These are phyloP conservation scores for Boletus reticuloceps DNA, from an alignment of 768 basidiomycete species.

Conservation along the genomic window DNA sequence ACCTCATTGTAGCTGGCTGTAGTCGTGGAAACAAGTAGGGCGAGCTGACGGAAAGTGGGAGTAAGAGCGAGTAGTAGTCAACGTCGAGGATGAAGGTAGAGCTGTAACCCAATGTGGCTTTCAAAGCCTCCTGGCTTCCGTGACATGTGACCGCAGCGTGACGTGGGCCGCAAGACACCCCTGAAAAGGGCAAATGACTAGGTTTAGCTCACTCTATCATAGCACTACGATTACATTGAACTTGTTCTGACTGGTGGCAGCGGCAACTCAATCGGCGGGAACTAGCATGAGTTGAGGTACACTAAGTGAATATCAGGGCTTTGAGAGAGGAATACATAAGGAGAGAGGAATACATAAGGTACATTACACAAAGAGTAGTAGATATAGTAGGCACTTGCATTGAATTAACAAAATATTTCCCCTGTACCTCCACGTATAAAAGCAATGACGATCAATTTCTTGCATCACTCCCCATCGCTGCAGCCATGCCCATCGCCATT, in stretches of 20 bases:
- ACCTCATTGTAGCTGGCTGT: slow-evolving; percentile 58
- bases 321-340: no score
- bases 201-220: background rate
- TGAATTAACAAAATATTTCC: no score
- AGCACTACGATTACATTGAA: no score
- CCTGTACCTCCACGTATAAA: background rate
- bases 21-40: slow-evolving; percentile 4
- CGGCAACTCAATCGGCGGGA: background rate
- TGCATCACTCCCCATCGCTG: slow-evolving; percentile 49
- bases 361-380: no score
- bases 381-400: no score
- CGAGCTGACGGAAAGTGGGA: slow-evolving; percentile 6
- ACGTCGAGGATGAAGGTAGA: slow-evolving; percentile 23
- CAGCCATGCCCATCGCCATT: slow-evolving; percentile 70
- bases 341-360: no score
- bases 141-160: slow-evolving; percentile 33
- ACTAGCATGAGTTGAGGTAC: background rate
- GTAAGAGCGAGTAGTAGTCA: slow-evolving; percentile 21
- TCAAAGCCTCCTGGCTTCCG: slow-evolving; percentile 31
- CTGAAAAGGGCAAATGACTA: slow-evolving; percentile 9
- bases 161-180: slow-evolving; percentile 18
- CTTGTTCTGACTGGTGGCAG: no score
- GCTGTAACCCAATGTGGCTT: slow-evolving; percentile 24
- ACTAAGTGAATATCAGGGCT: background rate
- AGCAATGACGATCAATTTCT: slow-evolving; percentile 8